Conservation (phyloP, 176 grass and related monocot genomes). For the Aegilops umbellulata region DNA sequence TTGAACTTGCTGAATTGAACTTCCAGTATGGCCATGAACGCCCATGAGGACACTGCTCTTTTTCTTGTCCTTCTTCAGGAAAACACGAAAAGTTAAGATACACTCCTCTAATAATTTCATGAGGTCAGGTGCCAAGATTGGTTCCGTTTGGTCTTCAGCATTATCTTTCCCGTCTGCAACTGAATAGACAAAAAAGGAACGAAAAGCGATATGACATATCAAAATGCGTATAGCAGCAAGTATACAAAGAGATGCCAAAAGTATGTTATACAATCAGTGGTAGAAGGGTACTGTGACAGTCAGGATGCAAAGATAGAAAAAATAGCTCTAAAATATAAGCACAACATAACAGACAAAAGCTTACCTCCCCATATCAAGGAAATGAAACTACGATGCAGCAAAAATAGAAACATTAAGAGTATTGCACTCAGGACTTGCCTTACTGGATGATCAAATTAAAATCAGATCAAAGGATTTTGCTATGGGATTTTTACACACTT, state of each 20-base stretch:
- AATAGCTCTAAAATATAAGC: neutral
- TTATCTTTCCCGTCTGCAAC: conserved; percentile 52
- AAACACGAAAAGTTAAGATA: conserved; percentile 82
- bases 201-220: neutral
- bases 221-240: neutral
- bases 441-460: neutral
- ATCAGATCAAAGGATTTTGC: conserved; percentile 18
- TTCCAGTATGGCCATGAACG: conserved; percentile 53
- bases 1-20: conserved; percentile 87
- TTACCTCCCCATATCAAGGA: neutral
- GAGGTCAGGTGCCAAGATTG: conserved; percentile 63
- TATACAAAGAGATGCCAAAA: neutral
- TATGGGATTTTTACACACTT: neutral
- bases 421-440: neutral
- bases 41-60: conserved; percentile 54
- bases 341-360: neutral
- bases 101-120: conserved; percentile 83
- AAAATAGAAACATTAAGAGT: neutral
- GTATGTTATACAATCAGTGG: neutral
- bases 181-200: conserved; percentile 31
- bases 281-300: neutral
- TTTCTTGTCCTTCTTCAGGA: conserved; percentile 92
- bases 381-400: neutral
- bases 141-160: conserved; percentile 47
- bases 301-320: neutral